Conservation (phyloP, 2,329 filamentous ascomycete species). For the Bipolaris gigantea region DNA sequence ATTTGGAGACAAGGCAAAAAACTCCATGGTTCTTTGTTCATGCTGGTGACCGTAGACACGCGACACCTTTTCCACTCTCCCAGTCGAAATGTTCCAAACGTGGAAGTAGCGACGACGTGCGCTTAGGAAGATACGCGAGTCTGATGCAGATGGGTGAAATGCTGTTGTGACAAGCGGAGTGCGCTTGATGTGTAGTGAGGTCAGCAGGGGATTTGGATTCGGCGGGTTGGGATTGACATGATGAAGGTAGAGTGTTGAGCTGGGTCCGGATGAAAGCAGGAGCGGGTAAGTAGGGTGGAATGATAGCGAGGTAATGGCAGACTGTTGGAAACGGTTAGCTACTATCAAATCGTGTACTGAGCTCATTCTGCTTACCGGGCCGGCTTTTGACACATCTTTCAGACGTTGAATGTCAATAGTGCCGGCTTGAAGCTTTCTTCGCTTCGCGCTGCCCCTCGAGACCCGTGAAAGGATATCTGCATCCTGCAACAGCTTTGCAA, state of each 20-base stretch:
- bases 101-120: conserved; percentile 91
- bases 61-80: conserved; percentile 79
- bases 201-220: conserved; percentile 84
- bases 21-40: conserved; percentile 89
- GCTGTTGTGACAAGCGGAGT: conserved; percentile 83
- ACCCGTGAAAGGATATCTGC: conserved; percentile 64
- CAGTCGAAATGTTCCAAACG: conserved; percentile 84
- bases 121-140: conserved; percentile 82
- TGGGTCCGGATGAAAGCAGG: conserved; percentile 83
- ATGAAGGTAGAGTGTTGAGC: conserved; percentile 84
- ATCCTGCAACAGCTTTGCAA: conserved; percentile 78
- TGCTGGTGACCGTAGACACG: conserved; percentile 73
- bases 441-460: conserved; percentile 56
- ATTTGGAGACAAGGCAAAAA: conserved; percentile 83
- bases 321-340: conserved; percentile 44
- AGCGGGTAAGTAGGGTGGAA: conserved; percentile 91
- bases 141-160: conserved; percentile 69
- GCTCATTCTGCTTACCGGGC: conserved; percentile 57
- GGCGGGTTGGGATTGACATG: conserved; percentile 77
- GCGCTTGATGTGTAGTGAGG: conserved; percentile 81
- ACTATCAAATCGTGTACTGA: conserved; percentile 1
- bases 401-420: conserved; percentile 87
- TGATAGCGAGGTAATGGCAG: conserved; percentile 76
- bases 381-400: conserved; percentile 78
- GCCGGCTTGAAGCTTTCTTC: conserved; percentile 78